Evolutionary conservation across 352 stramenopile species (phyloP).

Genomic region (Pythium angustatum): DNA sequence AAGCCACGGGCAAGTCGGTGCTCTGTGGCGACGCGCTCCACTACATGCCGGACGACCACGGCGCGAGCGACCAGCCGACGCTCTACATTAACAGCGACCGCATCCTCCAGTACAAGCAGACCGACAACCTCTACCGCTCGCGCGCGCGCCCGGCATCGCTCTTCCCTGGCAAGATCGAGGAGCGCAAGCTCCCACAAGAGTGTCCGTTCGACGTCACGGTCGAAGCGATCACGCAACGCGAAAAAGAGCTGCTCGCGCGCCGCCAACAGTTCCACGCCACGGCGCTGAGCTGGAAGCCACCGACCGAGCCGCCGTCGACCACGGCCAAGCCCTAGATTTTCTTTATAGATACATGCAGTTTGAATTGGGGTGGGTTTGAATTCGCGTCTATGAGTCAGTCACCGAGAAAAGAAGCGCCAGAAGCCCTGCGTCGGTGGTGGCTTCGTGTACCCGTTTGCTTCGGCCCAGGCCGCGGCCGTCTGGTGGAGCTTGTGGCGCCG

Average conservation of each 20-base stretch:
- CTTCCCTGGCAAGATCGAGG: slow-evolving; percentile 17
- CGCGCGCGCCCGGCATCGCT: slow-evolving; percentile 16
- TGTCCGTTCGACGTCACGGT: slow-evolving; percentile 24
- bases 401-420: slow-evolving; percentile 15
- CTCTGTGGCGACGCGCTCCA: slow-evolving; percentile 66
- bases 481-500: slow-evolving; percentile 47
- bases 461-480: slow-evolving; percentile 21
- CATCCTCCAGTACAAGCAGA: slow-evolving; percentile 28
- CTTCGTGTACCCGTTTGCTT: slow-evolving; percentile 32
- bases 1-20: slow-evolving; percentile 30
- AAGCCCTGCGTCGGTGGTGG: not conserved
- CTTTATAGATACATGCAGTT: not conserved
- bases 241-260: slow-evolving; percentile 12
- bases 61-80: slow-evolving; percentile 20
- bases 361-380: too few species aligned
- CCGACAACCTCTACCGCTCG: slow-evolving; percentile 15
- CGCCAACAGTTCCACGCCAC: slow-evolving; percentile 15
- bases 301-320: not conserved
- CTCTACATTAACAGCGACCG: slow-evolving; percentile 77
- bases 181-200: slow-evolving; percentile 16
- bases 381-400: slow-evolving; percentile 24
- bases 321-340: not conserved
- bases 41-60: slow-evolving; percentile 39
- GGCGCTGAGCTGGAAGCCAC: slow-evolving; percentile 8
- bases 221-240: slow-evolving; percentile 1